A percentile compares a stretch with the other conserved stretches of the same genome.
phyloP scores from a whole-genome alignment of 2,329 filamentous ascomycete genomes.

The Fusarium chuoi region DNA sequence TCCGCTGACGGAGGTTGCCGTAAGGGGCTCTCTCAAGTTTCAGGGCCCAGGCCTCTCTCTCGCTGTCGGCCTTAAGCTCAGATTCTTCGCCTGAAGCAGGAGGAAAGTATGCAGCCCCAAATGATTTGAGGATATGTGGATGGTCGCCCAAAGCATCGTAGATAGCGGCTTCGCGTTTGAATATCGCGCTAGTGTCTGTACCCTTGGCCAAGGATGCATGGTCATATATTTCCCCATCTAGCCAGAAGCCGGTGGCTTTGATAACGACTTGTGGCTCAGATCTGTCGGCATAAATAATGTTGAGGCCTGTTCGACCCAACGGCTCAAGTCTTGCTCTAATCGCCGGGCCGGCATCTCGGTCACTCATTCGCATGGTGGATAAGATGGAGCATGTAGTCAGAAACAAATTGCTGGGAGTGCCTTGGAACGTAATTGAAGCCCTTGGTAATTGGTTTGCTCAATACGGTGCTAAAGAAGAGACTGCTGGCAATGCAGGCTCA shows the following conservation, averaged over 20 bases:
- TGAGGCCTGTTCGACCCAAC: not conserved
- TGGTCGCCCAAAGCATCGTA: not conserved
- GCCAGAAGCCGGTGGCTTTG: not conserved
- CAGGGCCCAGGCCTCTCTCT: not conserved
- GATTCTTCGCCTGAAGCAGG: not conserved
- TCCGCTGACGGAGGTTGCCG: not conserved
- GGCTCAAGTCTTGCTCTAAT: not conserved
- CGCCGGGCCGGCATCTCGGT: not conserved
- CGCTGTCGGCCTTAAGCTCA: accelerated
- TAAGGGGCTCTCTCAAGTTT: not conserved
- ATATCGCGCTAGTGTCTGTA: not conserved
- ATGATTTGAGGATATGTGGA: not conserved
- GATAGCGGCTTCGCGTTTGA: not conserved
- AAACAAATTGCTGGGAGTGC: too few relatives aligned
- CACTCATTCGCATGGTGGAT: not conserved
- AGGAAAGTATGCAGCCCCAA: not conserved
- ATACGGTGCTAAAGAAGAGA: too few relatives aligned
- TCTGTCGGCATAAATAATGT: not conserved
- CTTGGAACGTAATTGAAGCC: too few relatives aligned
- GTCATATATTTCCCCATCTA: not conserved
- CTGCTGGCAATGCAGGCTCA: too few relatives aligned
- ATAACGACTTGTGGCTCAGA: not conserved
- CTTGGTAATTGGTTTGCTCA: too few relatives aligned
- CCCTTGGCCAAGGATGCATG: not conserved
- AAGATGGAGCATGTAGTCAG: too few relatives aligned